phyloP scores from a whole-genome alignment of 1,284 basidiomycete species.

The Cutaneotrichosporon mucoides region DNA sequence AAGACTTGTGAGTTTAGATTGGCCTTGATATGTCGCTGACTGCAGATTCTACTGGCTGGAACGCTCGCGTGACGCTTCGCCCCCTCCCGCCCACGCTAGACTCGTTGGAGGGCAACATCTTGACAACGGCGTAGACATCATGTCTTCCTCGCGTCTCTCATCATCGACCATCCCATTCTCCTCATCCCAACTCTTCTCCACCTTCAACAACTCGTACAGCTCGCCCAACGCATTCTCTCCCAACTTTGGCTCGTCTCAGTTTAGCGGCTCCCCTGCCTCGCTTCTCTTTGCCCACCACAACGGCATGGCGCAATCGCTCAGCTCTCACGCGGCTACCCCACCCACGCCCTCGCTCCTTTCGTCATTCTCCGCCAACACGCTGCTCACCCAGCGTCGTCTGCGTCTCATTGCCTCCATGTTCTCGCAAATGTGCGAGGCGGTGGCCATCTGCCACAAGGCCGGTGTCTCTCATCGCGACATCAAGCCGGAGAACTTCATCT shows the following conservation, averaged over 20 bases:
- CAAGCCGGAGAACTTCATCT: slow-evolving; percentile 94
- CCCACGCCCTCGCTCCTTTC: slow-evolving; percentile 90
- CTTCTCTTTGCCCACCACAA: slow-evolving; percentile 45
- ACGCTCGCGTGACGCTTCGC: slow-evolving; percentile 79
- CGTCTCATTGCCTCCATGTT: slow-evolving; percentile 96
- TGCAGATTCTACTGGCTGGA: slow-evolving; percentile 89
- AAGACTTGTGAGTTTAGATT: slow-evolving; percentile 58
- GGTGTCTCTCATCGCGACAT: slow-evolving; percentile 95
- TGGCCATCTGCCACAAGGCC: slow-evolving; percentile 86
- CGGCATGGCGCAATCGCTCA: slow-evolving; percentile 13
- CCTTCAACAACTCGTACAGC: slow-evolving; percentile 33
- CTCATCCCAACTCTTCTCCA: slow-evolving; percentile 41
- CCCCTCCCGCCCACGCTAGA: slow-evolving; percentile 53
- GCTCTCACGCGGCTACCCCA: slow-evolving; percentile 60
- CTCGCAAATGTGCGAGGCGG: slow-evolving; percentile 94
- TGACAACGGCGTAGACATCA: slow-evolving; percentile 23
- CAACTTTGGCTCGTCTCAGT: slow-evolving; percentile 2
- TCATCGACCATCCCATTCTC: slow-evolving; percentile 49
- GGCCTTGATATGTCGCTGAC: slow-evolving; percentile 9
- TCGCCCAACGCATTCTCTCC: slow-evolving; percentile 36
- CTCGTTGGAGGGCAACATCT: slow-evolving; percentile 40
- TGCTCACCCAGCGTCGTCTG: slow-evolving; percentile 80
- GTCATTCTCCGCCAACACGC: slow-evolving; percentile 72
- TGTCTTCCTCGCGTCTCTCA: slow-evolving; percentile 47
- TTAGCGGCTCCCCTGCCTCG: slow-evolving; percentile 36